Base-by-base conservation (phyloP, 169 alveolate species). In the Cryptosporidium sp. region DNA sequence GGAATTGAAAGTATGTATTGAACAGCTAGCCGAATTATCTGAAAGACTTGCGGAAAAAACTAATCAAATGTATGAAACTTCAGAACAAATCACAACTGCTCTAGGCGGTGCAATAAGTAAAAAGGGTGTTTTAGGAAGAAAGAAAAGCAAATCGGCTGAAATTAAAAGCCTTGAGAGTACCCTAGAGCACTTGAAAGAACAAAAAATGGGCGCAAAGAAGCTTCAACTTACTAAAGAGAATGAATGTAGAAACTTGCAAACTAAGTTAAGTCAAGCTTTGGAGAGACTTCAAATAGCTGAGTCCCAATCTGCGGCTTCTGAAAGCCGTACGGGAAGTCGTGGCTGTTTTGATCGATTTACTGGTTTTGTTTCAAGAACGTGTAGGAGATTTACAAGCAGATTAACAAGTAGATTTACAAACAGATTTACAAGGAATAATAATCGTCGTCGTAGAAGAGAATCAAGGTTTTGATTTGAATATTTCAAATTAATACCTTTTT, bases 221-320 rank as follows among this genome's bases (percentile, higher is more conserved):
- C n/a, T 39, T 12, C 12, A 18, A 3, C n/a, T 37, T 16, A 0
- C n/a, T 16, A 1, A 29, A 29, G 75, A 68, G 10, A 23, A 23
- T 12, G 75, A 31, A n/a, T 68, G 75, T 6, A 68, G 75, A 39
- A 26, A 16, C 8, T 68, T 68, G 37, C 48, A 68, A 68, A 0
- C 58, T 37, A 31, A 68, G 7, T 5, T 68, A 68, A 0, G 1
- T 16, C 6, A 23, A 0, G 75, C 75, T 3, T 0, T 1, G 2
- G 58, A 68, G 9, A 68, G 75, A 26, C 75, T 68, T 16, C 0
- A 3, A 9, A 2, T 8, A 16, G 48, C 75, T 68, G 29, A 31
- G 23, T 12, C 8, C 0, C 21, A 0, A 14, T 0, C 21, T 45
- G 0, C n/a, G 21, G 14, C 23, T 45, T 5, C n/a, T 14, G 29